These are phyloP conservation scores for Lactarius deliciosus DNA, from an alignment of 768 basidiomycete genomes.

Conservation along the genomic window DNA sequence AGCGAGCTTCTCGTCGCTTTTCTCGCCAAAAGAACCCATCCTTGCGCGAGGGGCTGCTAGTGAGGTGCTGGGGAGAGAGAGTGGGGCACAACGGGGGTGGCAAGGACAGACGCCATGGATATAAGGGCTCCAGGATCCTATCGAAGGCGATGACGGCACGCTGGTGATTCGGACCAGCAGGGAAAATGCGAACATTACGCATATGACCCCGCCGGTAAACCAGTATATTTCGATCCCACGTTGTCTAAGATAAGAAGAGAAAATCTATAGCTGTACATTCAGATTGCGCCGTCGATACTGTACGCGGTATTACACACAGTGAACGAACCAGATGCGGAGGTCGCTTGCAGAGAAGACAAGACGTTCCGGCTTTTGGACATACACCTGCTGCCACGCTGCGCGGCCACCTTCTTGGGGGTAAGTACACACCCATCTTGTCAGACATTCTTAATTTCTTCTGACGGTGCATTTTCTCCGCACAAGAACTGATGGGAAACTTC, in stretches of 20 bases:
- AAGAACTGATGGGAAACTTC: neutral
- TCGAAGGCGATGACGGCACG: neutral
- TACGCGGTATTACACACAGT: neutral
- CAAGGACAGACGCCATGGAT: neutral
- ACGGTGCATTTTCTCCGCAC: neutral
- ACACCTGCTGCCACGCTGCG: neutral
- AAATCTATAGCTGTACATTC: neutral
- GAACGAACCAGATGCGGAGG: neutral
- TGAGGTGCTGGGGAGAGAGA: neutral
- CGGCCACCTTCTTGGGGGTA: neutral
- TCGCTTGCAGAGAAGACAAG: neutral
- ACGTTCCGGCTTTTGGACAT: neutral
- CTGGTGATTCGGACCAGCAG: slow-evolving; percentile 1
- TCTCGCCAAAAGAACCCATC: slow-evolving; percentile 27
- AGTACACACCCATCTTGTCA: neutral
- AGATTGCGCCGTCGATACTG: neutral
- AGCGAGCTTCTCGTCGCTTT: slow-evolving; percentile 15
- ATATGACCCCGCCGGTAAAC: neutral
- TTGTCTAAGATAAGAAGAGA: neutral
- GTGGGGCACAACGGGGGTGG: too few species aligned
- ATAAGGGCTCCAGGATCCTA: neutral
- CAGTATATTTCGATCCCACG: neutral
- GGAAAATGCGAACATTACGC: neutral
- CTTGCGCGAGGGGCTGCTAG: neutral
- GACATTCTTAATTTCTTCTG: neutral